These are phyloP conservation scores for Seiridium cupressi DNA, from an alignment of 2,329 filamentous ascomycete genomes.

Conservation along the genomic window DNA sequence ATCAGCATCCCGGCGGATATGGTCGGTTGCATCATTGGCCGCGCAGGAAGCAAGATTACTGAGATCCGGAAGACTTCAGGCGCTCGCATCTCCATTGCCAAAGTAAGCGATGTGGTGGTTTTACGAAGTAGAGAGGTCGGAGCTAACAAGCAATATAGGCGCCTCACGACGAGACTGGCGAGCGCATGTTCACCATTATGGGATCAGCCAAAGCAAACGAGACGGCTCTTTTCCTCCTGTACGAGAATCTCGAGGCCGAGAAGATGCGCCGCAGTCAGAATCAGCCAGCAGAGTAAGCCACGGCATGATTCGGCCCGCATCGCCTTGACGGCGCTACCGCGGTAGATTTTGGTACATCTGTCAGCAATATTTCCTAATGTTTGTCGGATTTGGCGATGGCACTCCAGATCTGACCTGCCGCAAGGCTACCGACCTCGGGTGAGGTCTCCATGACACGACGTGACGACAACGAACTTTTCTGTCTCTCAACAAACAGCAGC, in stretches of 20 bases:
- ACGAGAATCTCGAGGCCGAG: slow-evolving; percentile 98
- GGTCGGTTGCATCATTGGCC: slow-evolving; percentile 99
- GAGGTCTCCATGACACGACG: slow-evolving; percentile 43
- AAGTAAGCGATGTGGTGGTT: slow-evolving; percentile 46
- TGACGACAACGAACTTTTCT: slow-evolving; percentile 32
- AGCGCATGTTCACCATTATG: slow-evolving; percentile 99
- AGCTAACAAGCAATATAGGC: slow-evolving; percentile 43
- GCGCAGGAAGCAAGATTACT: slow-evolving; percentile 93
- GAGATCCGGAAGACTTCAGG: slow-evolving; percentile 97
- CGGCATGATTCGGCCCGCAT: not conserved
- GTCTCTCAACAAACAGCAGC: slow-evolving; percentile 20
- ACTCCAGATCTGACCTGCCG: slow-evolving; percentile 62
- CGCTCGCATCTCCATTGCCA: slow-evolving; percentile 95
- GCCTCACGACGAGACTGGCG: slow-evolving; percentile 93
- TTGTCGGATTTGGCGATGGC: slow-evolving; percentile 47
- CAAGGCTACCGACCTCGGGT: slow-evolving; percentile 52
- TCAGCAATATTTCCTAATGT: slow-evolving; percentile 37
- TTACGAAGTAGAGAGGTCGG: no score
- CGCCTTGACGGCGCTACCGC: slow-evolving; percentile 15
- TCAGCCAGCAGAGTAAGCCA: slow-evolving; percentile 48
- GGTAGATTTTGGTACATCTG: slow-evolving; percentile 29
- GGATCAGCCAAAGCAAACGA: slow-evolving; percentile 92
- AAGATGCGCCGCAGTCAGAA: slow-evolving; percentile 96
- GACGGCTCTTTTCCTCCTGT: slow-evolving; percentile 90
- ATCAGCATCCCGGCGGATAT: slow-evolving; percentile 99